Base-by-base conservation (phyloP, 768 basidiomycete genomes). In the Tricholoma furcatifolium region DNA sequence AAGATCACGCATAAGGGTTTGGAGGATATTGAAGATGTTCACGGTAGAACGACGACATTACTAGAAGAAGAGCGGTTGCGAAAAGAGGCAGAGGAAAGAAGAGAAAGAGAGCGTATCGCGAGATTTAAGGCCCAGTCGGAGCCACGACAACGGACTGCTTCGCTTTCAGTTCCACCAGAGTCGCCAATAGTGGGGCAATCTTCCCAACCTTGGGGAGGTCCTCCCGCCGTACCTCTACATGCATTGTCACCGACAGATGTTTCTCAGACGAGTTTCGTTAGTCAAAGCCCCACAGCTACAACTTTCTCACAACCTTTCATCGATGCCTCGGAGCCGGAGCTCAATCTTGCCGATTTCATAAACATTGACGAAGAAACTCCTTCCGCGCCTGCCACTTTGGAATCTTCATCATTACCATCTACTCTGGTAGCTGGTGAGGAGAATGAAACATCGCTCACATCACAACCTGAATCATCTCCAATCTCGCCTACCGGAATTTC, bases 1-100 rank as follows among this genome's bases (percentile, higher is more conserved):
- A 95, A 94, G 69, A 88, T 93, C 55, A 96, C 93, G 23, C 93
- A 94, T 75, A 96, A 96, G 70, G 93, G 93, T 47, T 71, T 94
- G 56, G 87, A 94, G 74, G 87, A 92, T 62, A 92, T 96, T 62
- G 93, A 96, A 67, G 85, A 85, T 66, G 70, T 86, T 50, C 81
- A 82, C 60, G 86, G 83, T 12, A 69, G 69, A 41, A 57, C 62
- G 27, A 61, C 67, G 53, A 68, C 63, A 43, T 46, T 59, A 45
- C 72, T 71, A 57, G 81, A 83, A 58, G 69, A 74, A 60, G 88
- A 89, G 61, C 74, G 76, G 42, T 80, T 84, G 62, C 78, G 75
- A 23, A 76, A 79, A 56, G 84, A 86, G 65, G 83, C 85, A 55
- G 84, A 87, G 52, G 85, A 87, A 49, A 77, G 82, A 56, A 74